A percentile compares a stretch with the other conserved stretches of the same genome.
Conservation (phyloP, 768 basidiomycete genomes). For the Phanerodontia chrysosporium region DNA sequence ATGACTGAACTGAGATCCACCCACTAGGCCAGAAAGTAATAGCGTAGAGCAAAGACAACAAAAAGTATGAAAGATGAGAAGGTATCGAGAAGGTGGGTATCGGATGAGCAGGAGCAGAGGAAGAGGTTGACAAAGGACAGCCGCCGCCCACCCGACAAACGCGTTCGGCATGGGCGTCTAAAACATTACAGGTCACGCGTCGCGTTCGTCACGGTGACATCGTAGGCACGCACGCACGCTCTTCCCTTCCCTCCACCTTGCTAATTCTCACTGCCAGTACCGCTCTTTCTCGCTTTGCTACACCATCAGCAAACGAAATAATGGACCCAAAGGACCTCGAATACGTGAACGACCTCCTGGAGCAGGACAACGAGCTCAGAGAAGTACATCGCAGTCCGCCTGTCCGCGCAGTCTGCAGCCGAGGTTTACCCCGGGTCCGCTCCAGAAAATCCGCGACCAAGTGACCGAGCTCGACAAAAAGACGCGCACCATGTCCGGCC, state of each 20-base stretch:
- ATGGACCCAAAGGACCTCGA: constrained; percentile 60
- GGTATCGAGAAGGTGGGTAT: background rate
- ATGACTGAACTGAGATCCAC: too few species aligned
- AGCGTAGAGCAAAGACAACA: too few species aligned
- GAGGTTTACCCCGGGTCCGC: constrained; percentile 7
- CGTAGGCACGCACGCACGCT: background rate
- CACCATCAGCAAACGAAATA: background rate
- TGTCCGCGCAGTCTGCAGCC: background rate
- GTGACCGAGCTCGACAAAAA: constrained; percentile 74
- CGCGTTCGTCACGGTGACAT: constrained; percentile 4
- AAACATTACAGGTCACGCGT: background rate
- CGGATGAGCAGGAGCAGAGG: background rate
- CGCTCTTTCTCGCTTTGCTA: background rate
- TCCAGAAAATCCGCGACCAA: constrained; percentile 77
- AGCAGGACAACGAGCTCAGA: constrained; percentile 57
- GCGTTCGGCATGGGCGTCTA: background rate
- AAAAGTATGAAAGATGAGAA: background rate
- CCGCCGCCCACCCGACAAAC: background rate
- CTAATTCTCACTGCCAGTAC: too few species aligned
- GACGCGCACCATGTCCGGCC: constrained; percentile 65
- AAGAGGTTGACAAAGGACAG: background rate
- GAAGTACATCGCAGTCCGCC: constrained; percentile 45
- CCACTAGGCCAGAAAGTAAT: too few species aligned
- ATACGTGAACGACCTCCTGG: constrained; percentile 54
- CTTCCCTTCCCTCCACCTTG: too few species aligned